Base-by-base conservation (phyloP, 805 yeast genomes). In the Pichia sporocuriosa region DNA sequence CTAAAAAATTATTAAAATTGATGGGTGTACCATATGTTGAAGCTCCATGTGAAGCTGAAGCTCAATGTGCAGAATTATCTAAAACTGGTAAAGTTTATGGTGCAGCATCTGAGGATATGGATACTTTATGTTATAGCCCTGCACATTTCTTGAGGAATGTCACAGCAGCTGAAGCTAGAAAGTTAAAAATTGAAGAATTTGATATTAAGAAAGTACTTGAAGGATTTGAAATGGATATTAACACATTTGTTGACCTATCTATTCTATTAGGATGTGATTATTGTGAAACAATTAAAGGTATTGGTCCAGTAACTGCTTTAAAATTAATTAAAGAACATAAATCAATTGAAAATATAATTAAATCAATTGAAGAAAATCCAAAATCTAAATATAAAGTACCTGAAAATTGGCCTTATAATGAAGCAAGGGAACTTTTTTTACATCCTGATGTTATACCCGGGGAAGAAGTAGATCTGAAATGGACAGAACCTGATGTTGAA, bases 81-180 rank as follows among this genome's bases (percentile, higher is more conserved):
- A 75, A 79, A 44, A 75, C 78, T 11, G 97, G 96, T 2, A 88
- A 87, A 57, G 97, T 90, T 0, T 93, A 81, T 58, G 98, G 95
- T 8, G 96, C 97, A 3, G 98, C 97, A 1, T 84, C 95, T 6
- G 98, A 93, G 61, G 98, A 93, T 76, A 93, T 93, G 98, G 98
- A 93, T 64, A 93, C 98, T 1, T 62, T 93, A 42, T 93, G 97
- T 56, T 93, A 90, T 58, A 81, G 78, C 43, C 85, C 97, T 2
- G 93, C 95, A 6, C 78, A 66, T 45, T 65, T 93, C 40, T 69
- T 93, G 46, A 75, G 98, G 50, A 95, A 93, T 59, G 71, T 93
- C 61, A 93, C 97, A 0, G 93, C 89, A 51, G 79, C 97, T 1
- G 98, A 93, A 58, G 90, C 95, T 23, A 75, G 95, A 54, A 93